Base-by-base conservation (phyloP, 192 early-diverging fungal species). In the Backusella sp. region DNA sequence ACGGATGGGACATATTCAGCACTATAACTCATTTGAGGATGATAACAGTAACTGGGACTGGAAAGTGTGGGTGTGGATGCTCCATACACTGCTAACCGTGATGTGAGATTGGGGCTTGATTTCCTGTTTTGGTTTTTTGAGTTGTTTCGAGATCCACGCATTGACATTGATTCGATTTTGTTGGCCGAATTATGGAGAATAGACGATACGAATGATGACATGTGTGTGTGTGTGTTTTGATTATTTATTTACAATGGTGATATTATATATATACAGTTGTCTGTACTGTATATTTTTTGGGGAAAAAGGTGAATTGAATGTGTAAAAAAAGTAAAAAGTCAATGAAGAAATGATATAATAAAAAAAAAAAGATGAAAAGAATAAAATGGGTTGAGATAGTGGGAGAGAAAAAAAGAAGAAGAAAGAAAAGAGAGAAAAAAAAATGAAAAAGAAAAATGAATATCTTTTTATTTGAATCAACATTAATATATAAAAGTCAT, bases 131-230 rank as follows among this genome's bases (percentile, higher is more conserved):
- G 41, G 21, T 30, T 39, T 41, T 41, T 66, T 11, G 21, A 17
- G 17, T 35, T 37, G 12, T 26, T 56, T 72, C 37, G 23, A 71
- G 42, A 49, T 49, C 46, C 46, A n/a, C 46, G 69, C 28, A 66
- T 35, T 71, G 69, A 69, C 67, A 72, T 71, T 19, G 69, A 34
- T 6, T 73, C 72, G 17, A 73, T 32, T 23, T 73, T 73, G 42
- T 65, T 73, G 32, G 72, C 72, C 30, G 72, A 73, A 62, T 37
- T 56, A 36, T 73, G 56, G 17, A 73, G 32, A 41, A 73, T 59
- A 15, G 72, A 73, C 6, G 72, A 73, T 41, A 73, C 72, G 41
- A 73, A 73, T 34, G 72, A 73, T 62, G 52, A 62, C 72, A 73
- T 73, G 0, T 23, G 12, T 49, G 42, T 39, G 7, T 15, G n/a